These are phyloP conservation scores for Tetraselmis striata DNA, from an alignment of 139 green algal species.

Conservation along the genomic window DNA sequence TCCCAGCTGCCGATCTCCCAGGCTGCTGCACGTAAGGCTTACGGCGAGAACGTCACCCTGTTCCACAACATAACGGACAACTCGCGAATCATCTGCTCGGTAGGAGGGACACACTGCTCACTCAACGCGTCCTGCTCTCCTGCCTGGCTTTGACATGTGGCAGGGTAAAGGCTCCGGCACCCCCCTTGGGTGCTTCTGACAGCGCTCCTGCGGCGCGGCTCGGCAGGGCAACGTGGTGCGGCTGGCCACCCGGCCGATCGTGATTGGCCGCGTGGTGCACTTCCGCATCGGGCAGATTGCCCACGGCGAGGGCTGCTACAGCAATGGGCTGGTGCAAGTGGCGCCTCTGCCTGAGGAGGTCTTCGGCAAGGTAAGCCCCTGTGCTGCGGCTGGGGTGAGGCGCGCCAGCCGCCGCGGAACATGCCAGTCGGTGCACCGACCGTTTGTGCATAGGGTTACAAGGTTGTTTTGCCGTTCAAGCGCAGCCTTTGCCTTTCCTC, in stretches of 20 bases:
- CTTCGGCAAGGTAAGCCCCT: constrained; percentile 42
- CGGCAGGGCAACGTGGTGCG: constrained; percentile 47
- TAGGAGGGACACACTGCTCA: background rate
- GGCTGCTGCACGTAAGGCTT: background rate
- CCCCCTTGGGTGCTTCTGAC: too few species aligned
- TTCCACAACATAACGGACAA: constrained; percentile 53
- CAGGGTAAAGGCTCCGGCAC: too few species aligned
- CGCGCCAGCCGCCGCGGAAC: too few species aligned
- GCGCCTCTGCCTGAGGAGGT: constrained; percentile 47
- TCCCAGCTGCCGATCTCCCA: too few species aligned
- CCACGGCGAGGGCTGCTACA: constrained; percentile 37
- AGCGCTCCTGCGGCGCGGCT: too few species aligned
- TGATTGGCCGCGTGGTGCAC: constrained; percentile 43
- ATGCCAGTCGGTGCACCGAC: too few species aligned
- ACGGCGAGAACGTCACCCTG: constrained; percentile 45
- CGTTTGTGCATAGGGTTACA: too few species aligned
- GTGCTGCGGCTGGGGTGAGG: too few species aligned
- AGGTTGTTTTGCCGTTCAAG: too few species aligned
- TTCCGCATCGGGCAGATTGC: constrained; percentile 50
- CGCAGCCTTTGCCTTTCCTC: too few species aligned
- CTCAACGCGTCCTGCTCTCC: too few species aligned
- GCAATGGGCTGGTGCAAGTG: constrained; percentile 43
- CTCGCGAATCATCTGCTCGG: constrained; percentile 16
- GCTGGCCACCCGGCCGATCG: constrained; percentile 44
- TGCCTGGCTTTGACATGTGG: too few species aligned